Evolutionary conservation across 2,329 filamentous ascomycete species (phyloP), one percentile per base, ranked within the genome.

Genomic region (Fusarium phyllophilum): DNA sequence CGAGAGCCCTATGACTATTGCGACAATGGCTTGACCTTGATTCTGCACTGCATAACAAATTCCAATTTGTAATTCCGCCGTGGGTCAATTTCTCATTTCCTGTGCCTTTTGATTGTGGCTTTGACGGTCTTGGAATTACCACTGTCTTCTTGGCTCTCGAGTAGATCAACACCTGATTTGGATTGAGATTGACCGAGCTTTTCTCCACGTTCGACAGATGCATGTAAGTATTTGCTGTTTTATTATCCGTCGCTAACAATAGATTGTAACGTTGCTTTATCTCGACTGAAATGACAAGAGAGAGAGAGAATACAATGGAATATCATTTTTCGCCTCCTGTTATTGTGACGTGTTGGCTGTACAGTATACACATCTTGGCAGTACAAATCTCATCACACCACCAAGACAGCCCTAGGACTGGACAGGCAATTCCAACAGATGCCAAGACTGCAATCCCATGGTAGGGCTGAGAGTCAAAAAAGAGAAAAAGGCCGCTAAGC

Each of bases 131-230:
- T 62, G 41, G 64, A 41, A 46, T 14, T 31, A 17, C 29, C 54
- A 8, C 57, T 8, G 17, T 41, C 34, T 41, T 26, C 60, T 58
- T 42, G 41, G 54, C 36, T 45, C 5, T 48, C 5, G n/a, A 48
- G 70, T 10, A 38, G 68, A 74, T 74, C 71, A 65, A 34, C 18
- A 15, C 72, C 56, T 18, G 29, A 66, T 74, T 45, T 5, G 51
- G 51, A 5, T 20, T 13, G 15, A 48, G n/a, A 42, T 70, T 63
- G 45, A 52, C 71, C 52, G 72, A 62, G 71, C 58, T 41, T 52
- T 74, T 74, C 71, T 72, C 72, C 71, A 74, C 58, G 68, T 58
- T 57, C 59, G 46, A 68, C 63, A 74, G 65, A 68, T 59, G 51
- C 34, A 58, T 72, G 66, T 41, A 65, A 70, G 52, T 66, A 67